These are phyloP conservation scores for Cucurbitaria berberidis DNA, from an alignment of 2,329 filamentous ascomycete species.

Conservation along the genomic window DNA sequence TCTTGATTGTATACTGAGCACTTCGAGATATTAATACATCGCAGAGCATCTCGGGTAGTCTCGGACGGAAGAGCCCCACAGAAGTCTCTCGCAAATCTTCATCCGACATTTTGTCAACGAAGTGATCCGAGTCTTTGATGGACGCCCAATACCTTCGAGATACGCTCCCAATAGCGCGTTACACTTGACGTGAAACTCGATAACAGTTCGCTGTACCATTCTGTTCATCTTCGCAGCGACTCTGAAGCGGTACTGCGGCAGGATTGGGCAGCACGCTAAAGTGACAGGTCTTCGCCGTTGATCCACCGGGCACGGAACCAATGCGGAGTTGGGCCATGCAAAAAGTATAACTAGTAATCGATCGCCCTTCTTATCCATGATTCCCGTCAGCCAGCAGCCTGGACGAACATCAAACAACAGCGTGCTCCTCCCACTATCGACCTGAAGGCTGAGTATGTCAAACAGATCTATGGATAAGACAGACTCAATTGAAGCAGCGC, in stretches of 20 bases:
- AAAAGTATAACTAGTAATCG: slow-evolving; percentile 6
- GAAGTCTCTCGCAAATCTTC: slow-evolving; percentile 20
- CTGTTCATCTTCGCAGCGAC: not conserved
- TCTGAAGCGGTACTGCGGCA: not conserved
- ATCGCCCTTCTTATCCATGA: not conserved
- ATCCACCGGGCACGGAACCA: slow-evolving; percentile 1
- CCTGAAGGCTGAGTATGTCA: not conserved
- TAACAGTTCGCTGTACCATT: not conserved
- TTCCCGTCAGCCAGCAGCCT: not conserved
- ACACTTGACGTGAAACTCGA: too few species aligned
- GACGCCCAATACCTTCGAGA: not conserved
- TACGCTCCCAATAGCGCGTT: slow-evolving; percentile 1
- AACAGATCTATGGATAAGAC: slow-evolving; percentile 12
- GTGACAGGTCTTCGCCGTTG: not conserved
- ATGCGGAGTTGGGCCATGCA: not conserved
- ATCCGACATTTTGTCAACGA: slow-evolving; percentile 5
- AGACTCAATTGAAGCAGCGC: slow-evolving; percentile 26
- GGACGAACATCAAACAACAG: not conserved
- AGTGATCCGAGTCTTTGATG: slow-evolving; percentile 1
- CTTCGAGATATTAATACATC: not conserved
- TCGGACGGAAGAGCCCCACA: slow-evolving; percentile 21
- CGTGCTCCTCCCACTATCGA: not conserved
- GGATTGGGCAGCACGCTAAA: not conserved
- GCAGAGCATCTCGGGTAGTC: slow-evolving; percentile 15
- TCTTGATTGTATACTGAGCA: not conserved